Evolutionary conservation across 768 basidiomycete genomes (phyloP).

Genomic region (Gelatoporia subvermispora): DNA sequence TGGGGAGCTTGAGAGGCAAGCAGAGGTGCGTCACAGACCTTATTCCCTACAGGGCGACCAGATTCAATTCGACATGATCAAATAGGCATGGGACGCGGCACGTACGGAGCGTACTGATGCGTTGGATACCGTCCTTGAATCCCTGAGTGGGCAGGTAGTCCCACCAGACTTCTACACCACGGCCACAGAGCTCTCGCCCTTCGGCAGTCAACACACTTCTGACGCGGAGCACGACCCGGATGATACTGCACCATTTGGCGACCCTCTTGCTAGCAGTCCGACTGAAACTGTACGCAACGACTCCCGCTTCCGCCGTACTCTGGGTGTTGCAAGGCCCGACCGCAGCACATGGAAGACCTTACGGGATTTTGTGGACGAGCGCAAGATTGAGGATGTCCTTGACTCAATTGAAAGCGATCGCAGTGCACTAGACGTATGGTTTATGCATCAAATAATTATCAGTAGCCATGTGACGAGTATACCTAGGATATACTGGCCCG

Average conservation of each 20-base stretch:
- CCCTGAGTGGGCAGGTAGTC: constrained; percentile 66
- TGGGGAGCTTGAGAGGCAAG: constrained; percentile 50
- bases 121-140: constrained; percentile 68
- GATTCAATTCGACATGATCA: not conserved
- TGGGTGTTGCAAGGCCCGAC: constrained; percentile 28
- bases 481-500: constrained; percentile 61
- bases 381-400: constrained; percentile 69
- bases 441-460: too few relatives aligned
- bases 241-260: constrained; percentile 14
- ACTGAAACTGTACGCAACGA: constrained; percentile 35
- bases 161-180: constrained; percentile 74
- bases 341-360: constrained; percentile 73
- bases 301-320: not conserved
- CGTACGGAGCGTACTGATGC: constrained; percentile 56
- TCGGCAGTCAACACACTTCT: constrained; percentile 64
- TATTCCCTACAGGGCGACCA: not conserved
- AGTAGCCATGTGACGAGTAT: too few relatives aligned
- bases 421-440: constrained; percentile 58
- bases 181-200: constrained; percentile 66
- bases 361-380: constrained; percentile 82
- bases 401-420: constrained; percentile 73
- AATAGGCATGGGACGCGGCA: constrained; percentile 68
- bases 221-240: constrained; percentile 33
- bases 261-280: constrained; percentile 30
- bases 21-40: constrained; percentile 42